A percentile compares a stretch with the other conserved stretches of the same genome.
These are phyloP conservation scores for Tanacetum coccineum DNA, from an alignment of 129 eudicot genomes.

Conservation along the genomic window DNA sequence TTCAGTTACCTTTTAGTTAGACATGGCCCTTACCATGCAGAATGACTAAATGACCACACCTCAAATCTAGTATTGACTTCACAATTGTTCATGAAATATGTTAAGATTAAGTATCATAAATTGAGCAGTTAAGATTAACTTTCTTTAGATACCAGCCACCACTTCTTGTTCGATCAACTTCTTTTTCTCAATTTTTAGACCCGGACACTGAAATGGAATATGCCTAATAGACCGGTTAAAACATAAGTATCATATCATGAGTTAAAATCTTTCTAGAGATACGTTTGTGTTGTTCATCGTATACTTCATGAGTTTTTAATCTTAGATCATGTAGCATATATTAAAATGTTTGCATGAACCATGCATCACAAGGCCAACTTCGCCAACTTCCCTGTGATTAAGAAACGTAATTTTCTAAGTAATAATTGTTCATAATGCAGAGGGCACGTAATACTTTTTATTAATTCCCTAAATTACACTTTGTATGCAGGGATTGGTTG, in stretches of 20 bases:
- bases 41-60: neutral
- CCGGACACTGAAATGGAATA: conserved; percentile 4
- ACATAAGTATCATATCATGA: neutral
- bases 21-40: neutral
- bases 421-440: conserved; percentile 3
- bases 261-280: neutral
- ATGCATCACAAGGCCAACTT: neutral
- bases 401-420: neutral
- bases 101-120: too few relatives aligned
- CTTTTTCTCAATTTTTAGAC: neutral
- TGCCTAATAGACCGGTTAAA: conserved; percentile 2
- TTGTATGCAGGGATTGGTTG: conserved; percentile 79
- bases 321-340: neutral
- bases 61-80: neutral
- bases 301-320: neutral
- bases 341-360: neutral
- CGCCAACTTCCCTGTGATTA: too few relatives aligned
- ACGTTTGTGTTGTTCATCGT: neutral
- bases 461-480: conserved; percentile 18
- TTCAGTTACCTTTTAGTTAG: neutral
- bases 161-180: neutral
- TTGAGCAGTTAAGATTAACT: too few relatives aligned
- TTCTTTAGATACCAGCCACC: too few relatives aligned
- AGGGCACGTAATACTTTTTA: neutral
- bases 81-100: neutral